phyloP scores from a whole-genome alignment of 2,329 filamentous ascomycete species.

The Exophiala aquamarina region DNA sequence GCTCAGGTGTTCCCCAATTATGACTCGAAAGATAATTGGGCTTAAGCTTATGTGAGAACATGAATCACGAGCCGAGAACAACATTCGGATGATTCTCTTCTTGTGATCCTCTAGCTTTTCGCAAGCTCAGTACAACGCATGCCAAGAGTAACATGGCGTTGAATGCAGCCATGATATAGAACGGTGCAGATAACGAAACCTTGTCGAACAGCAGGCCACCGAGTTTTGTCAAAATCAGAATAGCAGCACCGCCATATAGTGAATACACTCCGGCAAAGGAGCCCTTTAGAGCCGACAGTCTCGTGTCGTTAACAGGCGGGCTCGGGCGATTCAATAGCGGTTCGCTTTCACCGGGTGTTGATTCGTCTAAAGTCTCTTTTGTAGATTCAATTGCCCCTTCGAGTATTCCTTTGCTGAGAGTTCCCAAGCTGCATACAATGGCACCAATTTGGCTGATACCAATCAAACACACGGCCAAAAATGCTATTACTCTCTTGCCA shows the following conservation, averaged over 20 bases:
- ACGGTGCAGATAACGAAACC: conserved; percentile 73
- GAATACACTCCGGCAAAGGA: conserved; percentile 95
- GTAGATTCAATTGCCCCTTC: conserved; percentile 23
- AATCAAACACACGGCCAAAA: conserved; percentile 74
- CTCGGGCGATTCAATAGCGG: conserved; percentile 9
- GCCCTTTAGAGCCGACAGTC: conserved; percentile 71
- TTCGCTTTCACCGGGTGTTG: conserved; percentile 1
- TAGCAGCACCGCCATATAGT: conserved; percentile 84
- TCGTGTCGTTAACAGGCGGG: conserved; percentile 22
- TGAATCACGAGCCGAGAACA: no score
- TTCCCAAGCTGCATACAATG: conserved; percentile 92
- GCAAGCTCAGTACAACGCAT: conserved; percentile 16
- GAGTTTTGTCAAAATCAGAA: conserved; percentile 85
- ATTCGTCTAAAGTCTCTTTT: background rate
- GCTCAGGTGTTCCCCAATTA: no score
- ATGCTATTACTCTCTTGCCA: conserved; percentile 67
- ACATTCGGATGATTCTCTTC: background rate
- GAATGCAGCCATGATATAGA: conserved; percentile 91
- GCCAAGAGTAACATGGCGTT: conserved; percentile 67
- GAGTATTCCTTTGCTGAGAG: conserved; percentile 75
- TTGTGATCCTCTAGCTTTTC: background rate
- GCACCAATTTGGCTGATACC: conserved; percentile 94
- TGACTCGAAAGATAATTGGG: no score
- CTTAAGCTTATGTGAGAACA: no score
- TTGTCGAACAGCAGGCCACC: conserved; percentile 84